Base-by-base conservation (phyloP, 2,329 filamentous ascomycete genomes). In the Pseudocercospora fijiensis region DNA sequence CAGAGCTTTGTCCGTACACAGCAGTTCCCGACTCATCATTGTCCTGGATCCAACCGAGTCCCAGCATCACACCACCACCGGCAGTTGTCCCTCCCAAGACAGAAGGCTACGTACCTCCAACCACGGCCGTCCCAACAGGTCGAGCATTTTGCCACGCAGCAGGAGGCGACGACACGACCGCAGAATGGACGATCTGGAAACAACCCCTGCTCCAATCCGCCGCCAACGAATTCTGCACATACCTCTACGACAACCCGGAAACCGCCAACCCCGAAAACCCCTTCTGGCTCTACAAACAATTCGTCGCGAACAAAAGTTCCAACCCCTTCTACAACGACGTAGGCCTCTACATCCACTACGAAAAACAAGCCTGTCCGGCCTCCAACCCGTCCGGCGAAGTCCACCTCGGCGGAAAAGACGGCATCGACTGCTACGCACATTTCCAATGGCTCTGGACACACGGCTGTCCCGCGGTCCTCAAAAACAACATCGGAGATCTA, bases 331-430 rank as follows among this genome's bases (percentile, higher is more conserved):
- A 18, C 11, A 13, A 60, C 16, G 49, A 61, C 5, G 16, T 61
- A 0, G 28, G 27, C 20, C 3, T 61, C 28, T 61, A 61, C 33
- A 45, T 61, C 8, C 58, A 61, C 24, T 61, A 61, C 58, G 58
- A 61, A 11, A 51, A 61, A 26, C 28, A 41, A 43, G 58, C 58
- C 8, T 61, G 58, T 43, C 16, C 22, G 4, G 9, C 47, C 4
- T 20, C 20, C 30, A 45, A 61, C 51, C 6, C 11, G 2, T 30
- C 18, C 6, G 16, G 11, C 0, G 8, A 26, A 27, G 41, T 58
- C 11, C 18, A 47, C 1, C 41, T 58, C 20, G 56, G 41, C 22
- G 56, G 56, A 4, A 13, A 24, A 13, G n/a, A 26, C 16, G 53
- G 2, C 16, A 2, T 37, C 1, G 27, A 55, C 28, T 60, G 58